These are phyloP conservation scores for Meira nashicola DNA, from an alignment of 1,284 basidiomycete genomes.

Conservation along the genomic window DNA sequence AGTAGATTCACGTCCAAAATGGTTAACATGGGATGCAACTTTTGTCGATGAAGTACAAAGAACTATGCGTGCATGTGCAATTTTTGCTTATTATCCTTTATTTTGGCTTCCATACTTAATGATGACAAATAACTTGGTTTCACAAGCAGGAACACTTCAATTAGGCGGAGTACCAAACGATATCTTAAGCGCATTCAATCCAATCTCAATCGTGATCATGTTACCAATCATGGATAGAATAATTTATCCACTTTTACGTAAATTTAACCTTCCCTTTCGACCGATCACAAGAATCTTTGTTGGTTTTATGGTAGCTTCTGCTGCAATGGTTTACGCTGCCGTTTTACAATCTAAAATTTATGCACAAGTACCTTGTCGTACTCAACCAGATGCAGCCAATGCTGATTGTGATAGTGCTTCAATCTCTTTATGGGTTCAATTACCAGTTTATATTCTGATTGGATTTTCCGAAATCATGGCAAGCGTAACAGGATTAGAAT, in stretches of 20 bases:
- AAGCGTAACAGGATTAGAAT: conserved; percentile 72
- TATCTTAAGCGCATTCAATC: conserved; percentile 72
- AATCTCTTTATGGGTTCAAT: conserved; percentile 54
- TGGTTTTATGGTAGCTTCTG: conserved; percentile 61
- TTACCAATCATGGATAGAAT: conserved; percentile 55
- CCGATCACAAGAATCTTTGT: conserved; percentile 62
- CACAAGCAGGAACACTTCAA: conserved; percentile 55
- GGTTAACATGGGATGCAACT: conserved; percentile 57
- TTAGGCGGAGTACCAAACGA: conserved; percentile 73
- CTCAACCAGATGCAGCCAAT: conserved; percentile 21
- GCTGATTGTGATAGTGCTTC: conserved; percentile 10
- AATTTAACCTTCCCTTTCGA: conserved; percentile 63
- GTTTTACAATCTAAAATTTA: conserved; percentile 61
- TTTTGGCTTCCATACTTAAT: conserved; percentile 57
- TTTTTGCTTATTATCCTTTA: conserved; percentile 68
- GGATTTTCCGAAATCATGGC: conserved; percentile 66
- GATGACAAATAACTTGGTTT: conserved; percentile 66
- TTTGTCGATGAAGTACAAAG: conserved; percentile 76
- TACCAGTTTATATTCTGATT: conserved; percentile 56
- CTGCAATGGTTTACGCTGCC: conserved; percentile 63
- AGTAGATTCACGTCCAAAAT: conserved; percentile 36
- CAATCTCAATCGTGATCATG: conserved; percentile 58
- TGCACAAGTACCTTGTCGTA: conserved; percentile 59
- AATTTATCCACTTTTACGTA: conserved; percentile 70
- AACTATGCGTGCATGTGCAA: conserved; percentile 75